A percentile compares a stretch with the other conserved stretches of the same genome.
Evolutionary conservation across 23 red algal species (phyloP).

Genomic region (Agarophyton chilense): DNA sequence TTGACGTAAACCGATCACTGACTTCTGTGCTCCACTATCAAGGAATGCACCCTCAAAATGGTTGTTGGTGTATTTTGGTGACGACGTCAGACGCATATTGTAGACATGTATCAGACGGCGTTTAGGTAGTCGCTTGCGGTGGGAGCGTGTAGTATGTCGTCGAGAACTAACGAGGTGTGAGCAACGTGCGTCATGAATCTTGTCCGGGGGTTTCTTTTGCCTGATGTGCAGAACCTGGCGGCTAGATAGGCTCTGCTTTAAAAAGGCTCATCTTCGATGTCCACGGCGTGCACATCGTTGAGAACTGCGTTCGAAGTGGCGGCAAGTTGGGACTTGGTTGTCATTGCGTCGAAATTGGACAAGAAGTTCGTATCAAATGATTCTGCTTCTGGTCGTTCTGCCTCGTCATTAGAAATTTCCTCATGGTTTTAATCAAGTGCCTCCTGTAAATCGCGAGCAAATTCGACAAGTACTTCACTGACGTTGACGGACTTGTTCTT

Average conservation of each 20-base stretch:
- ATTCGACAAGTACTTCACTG: not conserved
- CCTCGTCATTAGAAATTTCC: no score
- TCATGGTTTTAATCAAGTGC: not conserved
- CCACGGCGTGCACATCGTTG: not conserved
- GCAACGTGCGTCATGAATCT: not conserved
- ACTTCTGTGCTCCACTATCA: not conserved
- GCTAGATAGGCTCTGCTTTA: constrained; percentile 23
- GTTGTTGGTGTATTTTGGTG: not conserved
- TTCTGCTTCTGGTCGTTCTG: no score
- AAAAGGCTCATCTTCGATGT: not conserved
- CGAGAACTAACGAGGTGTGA: not conserved
- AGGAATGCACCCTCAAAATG: constrained; percentile 16
- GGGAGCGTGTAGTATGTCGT: not conserved
- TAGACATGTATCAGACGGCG: no score
- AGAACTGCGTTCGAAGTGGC: no score
- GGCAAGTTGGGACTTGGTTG: no score
- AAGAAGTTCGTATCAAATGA: no score
- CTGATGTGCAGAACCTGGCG: constrained; percentile 21
- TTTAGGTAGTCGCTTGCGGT: not conserved
- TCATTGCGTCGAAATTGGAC: no score
- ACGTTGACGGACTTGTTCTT: not conserved
- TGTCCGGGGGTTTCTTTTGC: not conserved
- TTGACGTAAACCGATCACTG: not conserved
- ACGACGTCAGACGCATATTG: no score
- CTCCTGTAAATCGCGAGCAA: not conserved